Evolutionary conservation across 179 eudicot species (phyloP), one percentile per base, ranked within the genome.

Genomic region (Patellifolia procumbens): DNA sequence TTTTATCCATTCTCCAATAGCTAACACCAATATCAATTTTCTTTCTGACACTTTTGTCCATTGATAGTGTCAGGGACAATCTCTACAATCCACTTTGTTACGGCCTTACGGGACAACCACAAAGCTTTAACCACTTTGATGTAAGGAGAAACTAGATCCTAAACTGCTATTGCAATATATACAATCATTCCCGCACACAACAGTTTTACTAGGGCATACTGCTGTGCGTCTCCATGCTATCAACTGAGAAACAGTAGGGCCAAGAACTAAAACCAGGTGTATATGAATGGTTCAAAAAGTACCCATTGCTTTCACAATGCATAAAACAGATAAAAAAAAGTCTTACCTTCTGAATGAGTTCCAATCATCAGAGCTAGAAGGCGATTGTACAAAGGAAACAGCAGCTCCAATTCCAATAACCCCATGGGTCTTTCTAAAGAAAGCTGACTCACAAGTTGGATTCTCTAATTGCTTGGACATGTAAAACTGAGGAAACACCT

Each of bases 401-500:
- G 98, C 91, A 78, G 93, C 85, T 35, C 99, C 99, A 68, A 93
- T 85, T 28, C 97, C 99, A 74, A 89, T 93, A 80, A 90, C 77
- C 10, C 98, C 99, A 45, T 72, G 82, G 28, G 64, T 79, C 79
- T 83, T 76, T 73, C 75, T 83, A 71, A 82, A 55, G 48, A 74
- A 60, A 77, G 81, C 79, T 20, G 88, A 79, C 69, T 81, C 81
- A 39, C 66, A 48, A 52, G 85, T 42, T n/a, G 81, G 55, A 28
- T 81, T 75, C 43, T 88, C 88, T 24, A 26, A 76, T 73, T 88
- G 90, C 71, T 83, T 89, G 53, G 90, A 87, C 70, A 91, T 78
- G 81, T 89, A 93, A 82, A 95, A 90, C 74, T 88, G 92, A 73
- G 98, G 99, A 86, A 88, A 95, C 51, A 88, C 85, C 68, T 60